phyloP scores from a whole-genome alignment of 306 rosid species.

The Sphenostylis stenocarpa region DNA sequence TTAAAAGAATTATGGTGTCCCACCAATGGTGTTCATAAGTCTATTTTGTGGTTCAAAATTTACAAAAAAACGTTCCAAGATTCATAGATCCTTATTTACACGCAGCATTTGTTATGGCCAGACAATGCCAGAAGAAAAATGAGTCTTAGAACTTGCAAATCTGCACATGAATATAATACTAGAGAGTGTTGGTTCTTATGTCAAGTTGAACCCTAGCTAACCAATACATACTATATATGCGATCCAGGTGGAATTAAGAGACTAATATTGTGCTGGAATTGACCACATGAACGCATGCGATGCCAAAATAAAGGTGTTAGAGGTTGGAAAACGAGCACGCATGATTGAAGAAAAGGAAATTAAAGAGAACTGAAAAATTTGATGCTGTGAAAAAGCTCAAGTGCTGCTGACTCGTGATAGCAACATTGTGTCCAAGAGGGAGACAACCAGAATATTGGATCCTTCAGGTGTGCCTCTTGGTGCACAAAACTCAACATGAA shows the following conservation, averaged over 20 bases:
- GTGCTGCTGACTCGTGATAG: background rate
- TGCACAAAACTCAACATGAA: background rate
- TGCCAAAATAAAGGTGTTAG: conserved; percentile 26
- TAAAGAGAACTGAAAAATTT: background rate
- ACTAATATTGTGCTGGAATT: conserved; percentile 3
- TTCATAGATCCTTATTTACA: conserved; percentile 2
- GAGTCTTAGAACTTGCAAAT: background rate
- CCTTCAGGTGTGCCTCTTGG: background rate
- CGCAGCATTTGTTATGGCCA: conserved; percentile 12
- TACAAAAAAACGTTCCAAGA: background rate
- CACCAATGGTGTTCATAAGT: background rate
- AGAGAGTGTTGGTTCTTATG: no score
- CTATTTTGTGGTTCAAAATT: background rate
- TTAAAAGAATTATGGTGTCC: background rate
- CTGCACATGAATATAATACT: no score
- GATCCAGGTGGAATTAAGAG: conserved; percentile 3
- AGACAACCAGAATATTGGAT: conserved; percentile 33
- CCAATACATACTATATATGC: background rate
- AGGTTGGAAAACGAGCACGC: background rate
- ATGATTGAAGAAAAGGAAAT: background rate
- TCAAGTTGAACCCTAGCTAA: background rate
- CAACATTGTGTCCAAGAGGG: background rate
- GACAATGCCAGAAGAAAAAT: background rate
- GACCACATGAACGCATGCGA: background rate
- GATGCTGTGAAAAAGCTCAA: conserved; percentile 8